phyloP scores from a whole-genome alignment of 2,329 filamentous ascomycete genomes.

The Arthrobotrys entomopaga region DNA sequence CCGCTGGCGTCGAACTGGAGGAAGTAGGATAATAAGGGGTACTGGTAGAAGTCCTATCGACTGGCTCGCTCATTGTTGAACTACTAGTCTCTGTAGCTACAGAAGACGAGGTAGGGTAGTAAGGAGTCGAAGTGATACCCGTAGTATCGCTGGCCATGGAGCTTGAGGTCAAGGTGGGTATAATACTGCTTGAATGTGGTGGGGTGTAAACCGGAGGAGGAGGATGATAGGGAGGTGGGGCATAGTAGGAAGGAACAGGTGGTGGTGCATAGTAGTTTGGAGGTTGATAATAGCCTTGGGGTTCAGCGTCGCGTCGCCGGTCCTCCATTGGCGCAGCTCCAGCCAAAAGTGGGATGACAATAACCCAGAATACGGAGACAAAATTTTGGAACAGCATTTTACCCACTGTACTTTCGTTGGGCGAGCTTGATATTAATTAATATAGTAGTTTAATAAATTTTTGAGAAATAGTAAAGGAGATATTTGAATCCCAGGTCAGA shows the following conservation, averaged over 20 bases:
- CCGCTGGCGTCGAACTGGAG: not conserved
- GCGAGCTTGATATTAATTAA: constrained; percentile 1
- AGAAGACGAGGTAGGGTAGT: constrained; percentile 4
- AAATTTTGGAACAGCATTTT: constrained; percentile 32
- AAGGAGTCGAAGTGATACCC: constrained; percentile 12
- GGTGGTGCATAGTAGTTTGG: constrained; percentile 32
- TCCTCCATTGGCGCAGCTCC: constrained; percentile 27
- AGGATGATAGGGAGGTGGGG: constrained; percentile 28
- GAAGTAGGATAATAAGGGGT: constrained; percentile 14
- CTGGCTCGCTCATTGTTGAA: constrained; percentile 30
- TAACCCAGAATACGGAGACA: constrained; percentile 10
- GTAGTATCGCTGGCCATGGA: constrained; percentile 8
- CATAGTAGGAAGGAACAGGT: constrained; percentile 41
- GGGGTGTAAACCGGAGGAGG: not conserved
- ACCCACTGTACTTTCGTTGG: not conserved
- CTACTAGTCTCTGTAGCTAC: constrained; percentile 11
- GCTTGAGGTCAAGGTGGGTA: not conserved
- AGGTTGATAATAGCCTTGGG: constrained; percentile 35
- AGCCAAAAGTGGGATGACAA: constrained; percentile 22
- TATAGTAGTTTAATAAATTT: not conserved
- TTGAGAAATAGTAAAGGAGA: not conserved
- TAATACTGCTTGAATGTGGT: not conserved
- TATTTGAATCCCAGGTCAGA: not conserved
- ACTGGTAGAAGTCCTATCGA: constrained; percentile 22
- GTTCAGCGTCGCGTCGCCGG: constrained; percentile 40